Evolutionary conservation across 2,329 filamentous ascomycete species (phyloP).

Genomic region (Aspergillus fijiensis): DNA sequence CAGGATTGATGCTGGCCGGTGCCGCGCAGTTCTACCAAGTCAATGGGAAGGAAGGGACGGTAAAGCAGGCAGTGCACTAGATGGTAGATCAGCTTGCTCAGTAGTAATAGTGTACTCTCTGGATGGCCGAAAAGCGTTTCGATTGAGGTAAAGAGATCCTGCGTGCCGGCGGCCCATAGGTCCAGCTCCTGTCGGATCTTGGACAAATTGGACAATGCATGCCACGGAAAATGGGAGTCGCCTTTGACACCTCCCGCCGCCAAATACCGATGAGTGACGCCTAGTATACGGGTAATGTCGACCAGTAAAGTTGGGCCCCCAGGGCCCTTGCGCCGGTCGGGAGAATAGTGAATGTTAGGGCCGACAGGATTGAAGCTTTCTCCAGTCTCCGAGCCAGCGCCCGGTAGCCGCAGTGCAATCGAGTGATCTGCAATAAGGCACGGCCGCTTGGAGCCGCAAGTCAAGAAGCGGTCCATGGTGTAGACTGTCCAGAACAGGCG

Average conservation of each 20-base stretch:
- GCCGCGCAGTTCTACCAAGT: conserved; percentile 75
- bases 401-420: conserved; percentile 72
- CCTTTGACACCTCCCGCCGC: conserved; percentile 84
- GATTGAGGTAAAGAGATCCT: conserved; percentile 74
- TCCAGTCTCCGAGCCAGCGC: conserved; percentile 64
- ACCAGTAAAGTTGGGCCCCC: conserved; percentile 79
- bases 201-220: conserved; percentile 78
- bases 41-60: conserved; percentile 80
- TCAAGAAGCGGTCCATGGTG: conserved; percentile 77
- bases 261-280: conserved; percentile 79
- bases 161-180: conserved; percentile 78
- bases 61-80: conserved; percentile 85
- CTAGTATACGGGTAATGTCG: conserved; percentile 78
- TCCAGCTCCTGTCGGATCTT: conserved; percentile 84
- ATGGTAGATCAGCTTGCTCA: conserved; percentile 86
- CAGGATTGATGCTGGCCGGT: conserved; percentile 84
- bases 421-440: conserved; percentile 77
- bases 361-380: conserved; percentile 78
- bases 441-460: conserved; percentile 77
- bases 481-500: conserved; percentile 90
- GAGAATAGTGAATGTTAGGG: conserved; percentile 72
- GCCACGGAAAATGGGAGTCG: conserved; percentile 89
- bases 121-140: conserved; percentile 73
- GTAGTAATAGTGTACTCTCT: conserved; percentile 73
- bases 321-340: conserved; percentile 69